These are phyloP conservation scores for Tuber magnatum DNA, from an alignment of 495 filamentous ascomycete species.

Conservation along the genomic window DNA sequence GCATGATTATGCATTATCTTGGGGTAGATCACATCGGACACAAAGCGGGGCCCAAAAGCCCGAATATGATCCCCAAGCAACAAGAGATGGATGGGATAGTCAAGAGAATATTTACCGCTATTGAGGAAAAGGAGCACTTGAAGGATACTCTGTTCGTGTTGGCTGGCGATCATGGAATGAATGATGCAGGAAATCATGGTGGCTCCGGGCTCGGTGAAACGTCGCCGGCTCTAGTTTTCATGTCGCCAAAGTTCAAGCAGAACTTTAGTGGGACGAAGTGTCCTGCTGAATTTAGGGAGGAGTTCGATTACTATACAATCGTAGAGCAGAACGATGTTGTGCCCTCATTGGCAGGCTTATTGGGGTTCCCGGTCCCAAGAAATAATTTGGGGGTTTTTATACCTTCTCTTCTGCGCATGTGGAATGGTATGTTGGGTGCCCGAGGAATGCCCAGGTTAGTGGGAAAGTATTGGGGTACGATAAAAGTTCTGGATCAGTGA, in stretches of 20 bases:
- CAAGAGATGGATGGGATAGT: slow-evolving; percentile 88
- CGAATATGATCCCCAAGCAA: slow-evolving; percentile 89
- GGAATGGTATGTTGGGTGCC: slow-evolving; percentile 46
- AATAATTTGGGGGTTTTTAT: slow-evolving; percentile 91
- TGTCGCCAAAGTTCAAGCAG: slow-evolving; percentile 71
- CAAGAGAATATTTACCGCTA: slow-evolving; percentile 63
- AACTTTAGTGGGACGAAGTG: slow-evolving; percentile 43
- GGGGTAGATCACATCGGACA: slow-evolving; percentile 97
- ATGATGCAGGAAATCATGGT: slow-evolving; percentile 94
- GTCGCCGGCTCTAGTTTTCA: slow-evolving; percentile 82
- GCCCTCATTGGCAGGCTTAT: slow-evolving; percentile 75
- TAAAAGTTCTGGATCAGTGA: slow-evolving; percentile 3
- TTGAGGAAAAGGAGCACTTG: slow-evolving; percentile 62
- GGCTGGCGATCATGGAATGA: slow-evolving; percentile 97
- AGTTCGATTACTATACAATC: slow-evolving; percentile 71
- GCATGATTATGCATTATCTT: slow-evolving; percentile 88
- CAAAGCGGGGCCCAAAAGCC: slow-evolving; percentile 82
- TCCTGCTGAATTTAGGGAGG: slow-evolving; percentile 46
- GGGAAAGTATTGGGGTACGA: slow-evolving; percentile 1
- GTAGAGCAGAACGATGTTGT: slow-evolving; percentile 91
- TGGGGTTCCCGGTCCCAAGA: slow-evolving; percentile 82
- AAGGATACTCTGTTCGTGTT: slow-evolving; percentile 74
- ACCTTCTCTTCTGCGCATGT: slow-evolving; percentile 65
- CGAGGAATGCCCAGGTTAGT: neutral
- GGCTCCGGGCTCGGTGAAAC: slow-evolving; percentile 90